phyloP scores from a whole-genome alignment of 768 basidiomycete species.

The Chiua virens region DNA sequence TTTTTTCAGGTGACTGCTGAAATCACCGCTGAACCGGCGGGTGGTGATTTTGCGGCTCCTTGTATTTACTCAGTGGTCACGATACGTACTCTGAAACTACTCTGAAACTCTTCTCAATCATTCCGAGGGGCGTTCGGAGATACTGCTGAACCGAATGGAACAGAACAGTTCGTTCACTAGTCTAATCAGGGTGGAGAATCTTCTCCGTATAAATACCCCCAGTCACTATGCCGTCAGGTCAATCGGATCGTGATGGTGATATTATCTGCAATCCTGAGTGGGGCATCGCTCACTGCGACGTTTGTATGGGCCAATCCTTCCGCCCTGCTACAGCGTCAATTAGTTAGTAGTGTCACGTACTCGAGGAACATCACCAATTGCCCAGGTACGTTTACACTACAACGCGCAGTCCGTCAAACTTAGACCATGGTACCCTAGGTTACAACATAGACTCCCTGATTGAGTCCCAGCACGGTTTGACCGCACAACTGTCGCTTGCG shows the following conservation, averaged over 20 bases:
- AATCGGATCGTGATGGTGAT: background rate
- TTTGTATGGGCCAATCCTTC: conserved; percentile 4
- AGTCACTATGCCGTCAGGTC: background rate
- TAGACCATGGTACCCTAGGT: conserved; percentile 35
- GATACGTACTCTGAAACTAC: too few relatives aligned
- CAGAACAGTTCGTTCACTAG: too few relatives aligned
- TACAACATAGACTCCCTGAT: conserved; percentile 50
- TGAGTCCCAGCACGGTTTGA: conserved; percentile 48
- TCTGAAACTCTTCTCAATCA: too few relatives aligned
- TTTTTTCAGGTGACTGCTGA: too few relatives aligned
- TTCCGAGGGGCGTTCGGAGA: too few relatives aligned
- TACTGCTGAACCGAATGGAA: too few relatives aligned
- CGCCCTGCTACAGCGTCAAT: conserved; percentile 6
- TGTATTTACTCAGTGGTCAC: too few relatives aligned
- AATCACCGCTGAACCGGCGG: too few relatives aligned
- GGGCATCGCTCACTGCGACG: conserved; percentile 4
- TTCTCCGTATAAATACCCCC: background rate
- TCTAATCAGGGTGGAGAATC: too few relatives aligned
- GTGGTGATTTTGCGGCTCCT: too few relatives aligned
- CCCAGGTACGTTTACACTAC: conserved; percentile 23
- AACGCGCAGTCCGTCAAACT: background rate
- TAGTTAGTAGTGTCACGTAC: conserved; percentile 2
- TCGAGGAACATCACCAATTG: conserved; percentile 33
- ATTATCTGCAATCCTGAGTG: conserved; percentile 8
- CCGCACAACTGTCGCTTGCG: conserved; percentile 52